These are phyloP conservation scores for Globisporangium yorkense DNA, from an alignment of 352 stramenopile species.

Conservation along the genomic window DNA sequence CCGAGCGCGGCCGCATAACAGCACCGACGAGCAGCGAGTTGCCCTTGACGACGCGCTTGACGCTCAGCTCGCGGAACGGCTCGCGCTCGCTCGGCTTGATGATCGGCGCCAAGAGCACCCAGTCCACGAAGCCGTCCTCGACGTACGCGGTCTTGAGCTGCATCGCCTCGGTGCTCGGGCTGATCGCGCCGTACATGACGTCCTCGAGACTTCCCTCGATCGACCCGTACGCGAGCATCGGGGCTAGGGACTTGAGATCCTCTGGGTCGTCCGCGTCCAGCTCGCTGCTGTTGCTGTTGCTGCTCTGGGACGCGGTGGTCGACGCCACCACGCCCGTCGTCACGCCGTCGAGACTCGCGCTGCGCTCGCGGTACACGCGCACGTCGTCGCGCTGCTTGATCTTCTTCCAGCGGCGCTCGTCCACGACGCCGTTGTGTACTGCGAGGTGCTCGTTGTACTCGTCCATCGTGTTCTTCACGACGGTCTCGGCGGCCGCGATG, in stretches of 20 bases:
- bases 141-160: slow-evolving; percentile 50
- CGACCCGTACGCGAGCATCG: background rate
- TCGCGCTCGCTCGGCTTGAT: slow-evolving; percentile 25
- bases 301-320: no score
- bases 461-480: slow-evolving; percentile 36
- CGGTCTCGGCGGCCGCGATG: slow-evolving; percentile 21
- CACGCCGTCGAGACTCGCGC: background rate
- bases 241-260: no score
- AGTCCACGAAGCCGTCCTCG: slow-evolving; percentile 44
- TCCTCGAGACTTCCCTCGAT: slow-evolving; percentile 6
- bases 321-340: no score
- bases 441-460: slow-evolving; percentile 41
- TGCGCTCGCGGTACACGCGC: slow-evolving; percentile 13
- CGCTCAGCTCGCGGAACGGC: slow-evolving; percentile 34
- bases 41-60: slow-evolving; percentile 52
- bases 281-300: background rate
- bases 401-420: slow-evolving; percentile 41
- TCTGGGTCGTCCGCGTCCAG: no score
- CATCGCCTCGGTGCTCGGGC: slow-evolving; percentile 36
- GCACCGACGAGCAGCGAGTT: slow-evolving; percentile 26
- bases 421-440: slow-evolving; percentile 25
- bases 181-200: background rate
- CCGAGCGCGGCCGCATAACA: slow-evolving; percentile 55
- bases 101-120: slow-evolving; percentile 31
- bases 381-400: slow-evolving; percentile 30